Percentiles rank a stretch among this genome's conserved stretches.
Evolutionary conservation across 768 basidiomycete species (phyloP).

Genomic region (Mycena crocata): DNA sequence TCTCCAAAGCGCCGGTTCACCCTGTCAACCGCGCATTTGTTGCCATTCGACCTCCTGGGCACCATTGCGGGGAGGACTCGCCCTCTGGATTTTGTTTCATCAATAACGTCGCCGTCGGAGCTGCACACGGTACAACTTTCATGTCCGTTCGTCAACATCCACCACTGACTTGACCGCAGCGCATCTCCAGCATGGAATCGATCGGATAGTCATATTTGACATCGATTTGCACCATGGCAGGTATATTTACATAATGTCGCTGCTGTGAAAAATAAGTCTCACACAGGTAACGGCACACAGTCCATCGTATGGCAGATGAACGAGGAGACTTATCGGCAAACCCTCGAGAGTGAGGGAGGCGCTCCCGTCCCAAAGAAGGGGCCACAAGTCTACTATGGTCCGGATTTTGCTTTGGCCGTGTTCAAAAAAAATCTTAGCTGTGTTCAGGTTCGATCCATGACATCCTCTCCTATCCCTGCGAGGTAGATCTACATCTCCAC

Average conservation of each 20-base stretch:
- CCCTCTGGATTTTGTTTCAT: conserved; percentile 96
- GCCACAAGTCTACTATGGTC: conserved; percentile 79
- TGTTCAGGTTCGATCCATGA: conserved; percentile 83
- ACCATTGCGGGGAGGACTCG: conserved; percentile 92
- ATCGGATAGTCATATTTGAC: conserved; percentile 88
- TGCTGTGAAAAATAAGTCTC: neutral
- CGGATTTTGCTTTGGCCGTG: neutral
- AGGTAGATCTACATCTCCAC: conserved; percentile 62
- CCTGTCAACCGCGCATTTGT: conserved; percentile 73
- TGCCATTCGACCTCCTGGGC: conserved; percentile 89
- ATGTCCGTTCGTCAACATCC: neutral
- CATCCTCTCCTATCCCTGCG: conserved; percentile 91
- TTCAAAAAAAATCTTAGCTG: neutral
- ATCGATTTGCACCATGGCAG: conserved; percentile 90
- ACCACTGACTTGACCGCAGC: conserved; percentile 57
- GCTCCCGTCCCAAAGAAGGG: conserved; percentile 50
- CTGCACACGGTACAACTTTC: conserved; percentile 82
- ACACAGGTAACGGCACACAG: conserved; percentile 92
- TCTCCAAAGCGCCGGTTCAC: conserved; percentile 15
- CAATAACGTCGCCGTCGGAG: conserved; percentile 92
- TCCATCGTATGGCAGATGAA: conserved; percentile 93
- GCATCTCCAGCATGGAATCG: conserved; percentile 81
- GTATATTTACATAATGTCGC: neutral
- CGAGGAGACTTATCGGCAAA: conserved; percentile 82
- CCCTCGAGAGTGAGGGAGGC: conserved; percentile 65